These are phyloP conservation scores for Xylaria sp. DNA, from an alignment of 2,329 filamentous ascomycete species.

Conservation along the genomic window DNA sequence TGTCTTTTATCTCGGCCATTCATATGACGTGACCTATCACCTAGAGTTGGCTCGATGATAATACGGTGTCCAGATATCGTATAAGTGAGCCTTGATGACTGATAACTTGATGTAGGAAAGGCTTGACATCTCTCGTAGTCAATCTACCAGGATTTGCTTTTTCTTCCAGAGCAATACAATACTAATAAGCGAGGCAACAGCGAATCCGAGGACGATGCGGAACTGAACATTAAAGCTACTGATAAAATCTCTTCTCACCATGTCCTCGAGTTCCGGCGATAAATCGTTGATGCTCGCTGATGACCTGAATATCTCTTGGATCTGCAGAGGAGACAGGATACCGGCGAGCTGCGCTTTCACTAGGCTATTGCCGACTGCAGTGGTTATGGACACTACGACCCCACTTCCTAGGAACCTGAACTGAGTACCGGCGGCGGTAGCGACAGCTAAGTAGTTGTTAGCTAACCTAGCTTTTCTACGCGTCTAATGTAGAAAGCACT, in stretches of 20 bases:
- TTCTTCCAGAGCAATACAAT: conserved; percentile 37
- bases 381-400: conserved; percentile 37
- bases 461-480: too few relatives aligned
- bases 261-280: conserved; percentile 9
- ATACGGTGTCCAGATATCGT: too few relatives aligned
- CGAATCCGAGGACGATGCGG: conserved; percentile 38
- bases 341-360: conserved; percentile 24
- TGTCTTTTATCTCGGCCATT: too few relatives aligned
- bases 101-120: too few relatives aligned
- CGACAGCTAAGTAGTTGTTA: conserved; percentile 31
- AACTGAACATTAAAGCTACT: conserved; percentile 38
- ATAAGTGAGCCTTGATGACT: too few relatives aligned
- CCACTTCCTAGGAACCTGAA: conserved; percentile 40
- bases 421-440: conserved; percentile 35
- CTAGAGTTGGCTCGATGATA: too few relatives aligned
- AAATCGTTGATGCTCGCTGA: conserved; percentile 31
- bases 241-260: conserved; percentile 32
- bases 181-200: conserved; percentile 32
- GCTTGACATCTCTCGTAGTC: neutral
- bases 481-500: too few relatives aligned
- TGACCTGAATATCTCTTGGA: conserved; percentile 34
- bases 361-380: conserved; percentile 37
- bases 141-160: conserved; percentile 28
- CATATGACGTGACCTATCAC: too few relatives aligned
- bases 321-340: conserved; percentile 25